phyloP scores from a whole-genome alignment of 495 filamentous ascomycete genomes.

The Aspergillus mulundensis region DNA sequence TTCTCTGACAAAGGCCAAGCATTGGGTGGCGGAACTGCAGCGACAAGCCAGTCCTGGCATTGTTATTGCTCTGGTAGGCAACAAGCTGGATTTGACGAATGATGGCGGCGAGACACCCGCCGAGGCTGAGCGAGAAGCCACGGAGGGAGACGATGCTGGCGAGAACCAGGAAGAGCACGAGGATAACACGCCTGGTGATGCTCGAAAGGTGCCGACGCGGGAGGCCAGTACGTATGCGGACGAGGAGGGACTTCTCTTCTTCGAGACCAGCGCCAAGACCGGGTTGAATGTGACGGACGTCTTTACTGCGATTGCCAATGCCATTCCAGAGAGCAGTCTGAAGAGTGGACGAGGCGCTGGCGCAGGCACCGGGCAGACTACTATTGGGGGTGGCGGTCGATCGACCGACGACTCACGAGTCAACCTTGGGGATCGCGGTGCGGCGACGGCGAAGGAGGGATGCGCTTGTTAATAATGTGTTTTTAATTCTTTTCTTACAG shows the following conservation, averaged over 20 bases:
- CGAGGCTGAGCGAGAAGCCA: constrained; percentile 29
- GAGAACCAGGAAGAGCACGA: constrained; percentile 54
- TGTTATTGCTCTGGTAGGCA: constrained; percentile 94
- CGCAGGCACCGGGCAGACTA: constrained; percentile 51
- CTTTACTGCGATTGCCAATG: constrained; percentile 97
- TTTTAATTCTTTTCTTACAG: constrained; percentile 10
- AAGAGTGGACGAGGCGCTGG: constrained; percentile 74
- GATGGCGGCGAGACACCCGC: constrained; percentile 37
- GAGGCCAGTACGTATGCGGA: constrained; percentile 94
- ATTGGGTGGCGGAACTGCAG: constrained; percentile 98
- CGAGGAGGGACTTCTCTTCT: constrained; percentile 89
- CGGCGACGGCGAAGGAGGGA: constrained; percentile 72
- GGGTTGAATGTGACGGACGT: constrained; percentile 90
- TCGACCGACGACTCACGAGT: constrained; percentile 42
- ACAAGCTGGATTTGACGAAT: constrained; percentile 87
- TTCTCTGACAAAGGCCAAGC: constrained; percentile 91
- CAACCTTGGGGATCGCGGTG: constrained; percentile 39
- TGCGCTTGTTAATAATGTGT: constrained; percentile 71
- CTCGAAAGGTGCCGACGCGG: constrained; percentile 76
- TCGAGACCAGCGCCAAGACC: constrained; percentile 96
- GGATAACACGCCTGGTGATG: constrained; percentile 65
- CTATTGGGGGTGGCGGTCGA: constrained; percentile 34
- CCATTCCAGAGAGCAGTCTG: constrained; percentile 91
- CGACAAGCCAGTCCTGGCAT: constrained; percentile 97
- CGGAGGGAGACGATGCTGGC: constrained; percentile 31